Percentiles rank a stretch among this genome's conserved stretches.
Conservation (phyloP, 176 grass and related monocot genomes). For the Phoenix roebelenii region DNA sequence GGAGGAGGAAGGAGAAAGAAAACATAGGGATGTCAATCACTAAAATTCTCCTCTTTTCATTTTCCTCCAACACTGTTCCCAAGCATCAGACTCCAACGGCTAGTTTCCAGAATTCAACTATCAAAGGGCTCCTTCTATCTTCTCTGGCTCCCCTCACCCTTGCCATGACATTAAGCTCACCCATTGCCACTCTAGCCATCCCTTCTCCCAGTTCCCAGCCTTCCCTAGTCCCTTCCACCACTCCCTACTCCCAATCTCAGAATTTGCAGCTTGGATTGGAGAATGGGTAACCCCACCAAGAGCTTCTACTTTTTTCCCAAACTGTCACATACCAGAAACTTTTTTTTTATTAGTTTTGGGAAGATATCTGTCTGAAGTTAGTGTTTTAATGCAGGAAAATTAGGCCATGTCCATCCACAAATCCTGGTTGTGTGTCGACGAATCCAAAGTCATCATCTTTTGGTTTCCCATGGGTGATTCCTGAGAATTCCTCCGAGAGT, state of each 20-base stretch:
- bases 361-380: not conserved
- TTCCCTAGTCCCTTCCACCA: slow-evolving; percentile 16
- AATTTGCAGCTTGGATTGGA: slow-evolving; percentile 67
- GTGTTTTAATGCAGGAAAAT: slow-evolving; percentile 43
- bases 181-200: slow-evolving; percentile 23
- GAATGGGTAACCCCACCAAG: slow-evolving; percentile 32
- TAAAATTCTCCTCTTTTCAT: slow-evolving; percentile 5
- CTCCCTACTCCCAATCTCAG: slow-evolving; percentile 65
- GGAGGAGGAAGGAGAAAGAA: not conserved
- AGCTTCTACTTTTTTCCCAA: not conserved
- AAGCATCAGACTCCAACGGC: slow-evolving; percentile 23
- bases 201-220: slow-evolving; percentile 18
- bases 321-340: not conserved
- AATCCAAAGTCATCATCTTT: slow-evolving; percentile 75
- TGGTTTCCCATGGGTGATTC: slow-evolving; percentile 68
- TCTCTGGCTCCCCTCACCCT: slow-evolving; percentile 34
- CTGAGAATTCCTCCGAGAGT: slow-evolving; percentile 33
- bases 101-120: slow-evolving; percentile 2
- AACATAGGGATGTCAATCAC: slow-evolving; percentile 10
- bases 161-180: slow-evolving; percentile 21
- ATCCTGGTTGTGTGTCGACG: slow-evolving; percentile 74
- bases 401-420: slow-evolving; percentile 75
- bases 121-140: slow-evolving; percentile 14
- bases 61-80: not conserved
- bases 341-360: not conserved